Percentiles rank a stretch among this genome's conserved stretches.
Evolutionary conservation across 371 early-diverging fungal genomes (phyloP).

Genomic region (Chytridium lagenaria): DNA sequence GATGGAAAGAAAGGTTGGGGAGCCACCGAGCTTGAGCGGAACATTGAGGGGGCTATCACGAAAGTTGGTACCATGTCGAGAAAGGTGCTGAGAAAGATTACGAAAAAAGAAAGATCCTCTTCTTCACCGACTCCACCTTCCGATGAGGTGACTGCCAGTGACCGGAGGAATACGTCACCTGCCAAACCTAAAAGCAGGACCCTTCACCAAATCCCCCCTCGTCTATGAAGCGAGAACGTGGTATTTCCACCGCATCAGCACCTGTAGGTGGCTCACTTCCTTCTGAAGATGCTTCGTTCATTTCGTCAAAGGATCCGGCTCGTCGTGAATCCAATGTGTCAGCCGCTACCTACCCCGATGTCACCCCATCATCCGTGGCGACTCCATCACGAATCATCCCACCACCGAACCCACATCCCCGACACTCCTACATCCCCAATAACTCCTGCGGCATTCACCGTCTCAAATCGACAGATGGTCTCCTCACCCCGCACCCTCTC

Average conservation of each 20-base stretch:
- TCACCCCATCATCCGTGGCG: neutral
- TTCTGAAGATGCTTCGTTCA: too few species aligned
- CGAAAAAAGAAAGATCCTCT: too few species aligned
- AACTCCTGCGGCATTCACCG: too few species aligned
- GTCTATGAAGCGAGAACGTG: too few species aligned
- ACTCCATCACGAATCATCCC: neutral
- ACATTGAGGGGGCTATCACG: neutral
- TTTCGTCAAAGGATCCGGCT: too few species aligned
- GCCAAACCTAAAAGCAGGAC: too few species aligned
- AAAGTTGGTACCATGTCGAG: neutral
- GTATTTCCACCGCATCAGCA: too few species aligned
- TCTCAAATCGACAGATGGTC: neutral
- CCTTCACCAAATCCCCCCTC: too few species aligned
- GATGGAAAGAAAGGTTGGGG: slow-evolving; percentile 1
- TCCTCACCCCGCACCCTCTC: neutral
- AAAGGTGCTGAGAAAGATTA: neutral
- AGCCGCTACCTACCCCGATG: neutral
- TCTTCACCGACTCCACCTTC: neutral
- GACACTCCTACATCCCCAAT: neutral
- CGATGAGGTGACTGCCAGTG: neutral
- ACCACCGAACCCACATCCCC: too few species aligned
- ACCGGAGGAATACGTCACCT: neutral
- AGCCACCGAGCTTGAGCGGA: neutral
- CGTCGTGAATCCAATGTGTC: too few species aligned
- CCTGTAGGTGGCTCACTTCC: too few species aligned